These are phyloP conservation scores for Gloeostereum incarnatum DNA, from an alignment of 768 basidiomycete species.

Conservation along the genomic window DNA sequence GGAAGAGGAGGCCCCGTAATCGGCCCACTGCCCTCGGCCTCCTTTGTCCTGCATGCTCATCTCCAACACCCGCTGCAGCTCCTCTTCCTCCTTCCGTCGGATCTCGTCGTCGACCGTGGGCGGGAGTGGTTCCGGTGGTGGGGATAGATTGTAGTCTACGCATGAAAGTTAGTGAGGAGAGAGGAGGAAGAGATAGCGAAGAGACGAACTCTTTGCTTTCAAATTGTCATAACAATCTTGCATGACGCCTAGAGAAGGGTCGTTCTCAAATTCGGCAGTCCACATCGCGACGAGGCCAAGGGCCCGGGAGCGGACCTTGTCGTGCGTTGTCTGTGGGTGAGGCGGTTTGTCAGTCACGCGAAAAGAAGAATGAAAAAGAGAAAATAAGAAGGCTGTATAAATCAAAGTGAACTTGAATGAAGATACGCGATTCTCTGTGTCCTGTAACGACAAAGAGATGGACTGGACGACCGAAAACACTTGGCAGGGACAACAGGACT, in stretches of 20 bases:
- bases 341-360: conserved; percentile 7
- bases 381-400: conserved; percentile 1
- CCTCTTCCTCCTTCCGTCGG: conserved; percentile 84
- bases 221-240: conserved; percentile 79
- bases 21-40: conserved; percentile 51
- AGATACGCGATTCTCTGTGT: no score
- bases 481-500: no score
- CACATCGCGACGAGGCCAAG: conserved; percentile 70
- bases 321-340: conserved; percentile 71
- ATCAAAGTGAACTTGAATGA: no score
- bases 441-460: no score
- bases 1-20: conserved; percentile 27
- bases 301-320: conserved; percentile 76
- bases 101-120: conserved; percentile 71
- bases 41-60: conserved; percentile 91
- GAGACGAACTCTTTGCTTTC: conserved; percentile 65
- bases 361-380: conserved; percentile 1
- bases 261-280: conserved; percentile 77
- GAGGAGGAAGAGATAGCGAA: not conserved
- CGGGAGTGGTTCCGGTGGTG: conserved; percentile 52
- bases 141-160: conserved; percentile 66
- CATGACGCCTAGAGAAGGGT: conserved; percentile 80
- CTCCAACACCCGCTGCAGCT: conserved; percentile 86
- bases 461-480: no score
- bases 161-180: not conserved